These are phyloP conservation scores for Nicotiana knightiana DNA, from an alignment of 257 asterid genomes.

Conservation along the genomic window DNA sequence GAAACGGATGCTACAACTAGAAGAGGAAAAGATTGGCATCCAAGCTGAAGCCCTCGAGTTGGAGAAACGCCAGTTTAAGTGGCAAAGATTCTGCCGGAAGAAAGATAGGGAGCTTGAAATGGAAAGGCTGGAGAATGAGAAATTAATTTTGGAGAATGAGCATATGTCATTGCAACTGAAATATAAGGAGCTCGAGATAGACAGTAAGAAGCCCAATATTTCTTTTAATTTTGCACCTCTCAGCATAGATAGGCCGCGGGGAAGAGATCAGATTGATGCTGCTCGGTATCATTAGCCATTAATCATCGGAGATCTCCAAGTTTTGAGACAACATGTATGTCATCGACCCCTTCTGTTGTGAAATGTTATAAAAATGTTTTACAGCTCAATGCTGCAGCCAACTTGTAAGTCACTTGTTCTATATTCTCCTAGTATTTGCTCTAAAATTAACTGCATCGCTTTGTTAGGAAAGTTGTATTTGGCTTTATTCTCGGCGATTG, in stretches of 20 bases:
- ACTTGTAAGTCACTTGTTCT: background rate
- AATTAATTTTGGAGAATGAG: conserved; percentile 26
- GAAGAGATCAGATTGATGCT: conserved; percentile 18
- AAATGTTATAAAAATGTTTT: background rate
- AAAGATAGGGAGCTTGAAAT: conserved; percentile 34
- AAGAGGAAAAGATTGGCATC: conserved; percentile 30
- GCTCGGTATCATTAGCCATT: conserved; percentile 15
- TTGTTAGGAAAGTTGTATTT: background rate
- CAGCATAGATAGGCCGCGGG: conserved; percentile 12
- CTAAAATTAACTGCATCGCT: background rate
- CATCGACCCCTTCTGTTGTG: background rate
- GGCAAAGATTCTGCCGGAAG: conserved; percentile 32
- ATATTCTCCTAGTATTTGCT: background rate
- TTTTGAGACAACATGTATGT: background rate
- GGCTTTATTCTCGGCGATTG: background rate
- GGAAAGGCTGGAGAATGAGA: conserved; percentile 27
- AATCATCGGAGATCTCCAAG: conserved; percentile 2
- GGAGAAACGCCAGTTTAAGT: conserved; percentile 26
- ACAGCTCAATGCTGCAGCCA: background rate
- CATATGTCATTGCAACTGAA: conserved; percentile 26
- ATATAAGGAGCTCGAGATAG: conserved; percentile 17
- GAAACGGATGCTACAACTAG: conserved; percentile 28
- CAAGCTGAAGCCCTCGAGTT: conserved; percentile 34
- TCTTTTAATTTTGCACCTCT: conserved; percentile 11
- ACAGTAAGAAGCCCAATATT: conserved; percentile 13